Conservation (phyloP, 805 yeast species). For the Suhomyces prunicola region DNA sequence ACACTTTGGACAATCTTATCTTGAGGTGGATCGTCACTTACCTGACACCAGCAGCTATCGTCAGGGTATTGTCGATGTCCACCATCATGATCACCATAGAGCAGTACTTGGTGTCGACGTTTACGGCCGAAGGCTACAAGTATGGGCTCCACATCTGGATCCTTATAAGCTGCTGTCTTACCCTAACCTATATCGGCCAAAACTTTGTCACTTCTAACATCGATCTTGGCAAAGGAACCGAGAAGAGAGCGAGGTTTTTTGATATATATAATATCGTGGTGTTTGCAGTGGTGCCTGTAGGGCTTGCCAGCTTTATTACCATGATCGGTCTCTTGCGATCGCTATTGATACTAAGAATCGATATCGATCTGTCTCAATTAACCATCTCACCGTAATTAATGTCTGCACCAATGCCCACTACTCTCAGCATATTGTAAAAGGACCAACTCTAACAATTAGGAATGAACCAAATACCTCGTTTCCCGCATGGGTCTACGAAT, state of each 20-base stretch:
- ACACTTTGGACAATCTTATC: constrained; percentile 84
- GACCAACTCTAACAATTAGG: too few relatives aligned
- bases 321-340: constrained; percentile 81
- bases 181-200: constrained; percentile 77
- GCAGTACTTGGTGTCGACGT: constrained; percentile 60
- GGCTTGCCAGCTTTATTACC: constrained; percentile 88
- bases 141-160: constrained; percentile 90
- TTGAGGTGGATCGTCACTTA: constrained; percentile 92
- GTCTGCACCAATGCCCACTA: too few relatives aligned
- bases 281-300: constrained; percentile 97
- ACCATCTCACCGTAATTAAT: not conserved
- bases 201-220: constrained; percentile 82
- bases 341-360: constrained; percentile 70
- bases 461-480: too few relatives aligned
- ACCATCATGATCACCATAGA: constrained; percentile 68
- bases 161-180: constrained; percentile 77
- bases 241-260: constrained; percentile 58
- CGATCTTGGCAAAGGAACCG: constrained; percentile 45
- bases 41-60: constrained; percentile 81
- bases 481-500: too few relatives aligned
- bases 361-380: constrained; percentile 31
- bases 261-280: constrained; percentile 87
- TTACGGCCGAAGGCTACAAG: constrained; percentile 63
- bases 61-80: constrained; percentile 82
- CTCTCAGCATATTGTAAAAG: too few relatives aligned